These are phyloP conservation scores for Penicillium sp. DNA, from an alignment of 2,329 filamentous ascomycete genomes.

Conservation along the genomic window DNA sequence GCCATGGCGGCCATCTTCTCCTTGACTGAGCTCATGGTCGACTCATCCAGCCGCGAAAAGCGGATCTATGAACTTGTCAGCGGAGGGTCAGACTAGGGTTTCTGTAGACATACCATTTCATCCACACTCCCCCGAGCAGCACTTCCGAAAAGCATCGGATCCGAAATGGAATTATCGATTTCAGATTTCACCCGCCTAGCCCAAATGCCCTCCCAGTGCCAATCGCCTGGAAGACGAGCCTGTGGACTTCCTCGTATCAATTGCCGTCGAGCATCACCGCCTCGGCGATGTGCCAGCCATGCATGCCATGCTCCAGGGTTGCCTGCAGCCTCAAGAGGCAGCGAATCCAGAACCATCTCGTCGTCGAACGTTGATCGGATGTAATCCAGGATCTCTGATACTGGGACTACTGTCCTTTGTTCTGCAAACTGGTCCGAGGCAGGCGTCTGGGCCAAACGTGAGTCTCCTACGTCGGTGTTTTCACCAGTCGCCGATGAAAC, in stretches of 20 bases:
- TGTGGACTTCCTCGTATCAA: slow-evolving; percentile 47
- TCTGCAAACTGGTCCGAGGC: slow-evolving; percentile 18
- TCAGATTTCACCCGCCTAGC: slow-evolving; percentile 79
- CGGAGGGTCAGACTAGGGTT: background rate
- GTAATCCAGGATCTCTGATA: slow-evolving; percentile 71
- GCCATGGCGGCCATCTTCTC: slow-evolving; percentile 34
- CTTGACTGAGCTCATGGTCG: slow-evolving; percentile 33
- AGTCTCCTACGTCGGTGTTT: background rate
- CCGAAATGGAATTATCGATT: slow-evolving; percentile 71
- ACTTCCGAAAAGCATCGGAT: slow-evolving; percentile 72
- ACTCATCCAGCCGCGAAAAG: slow-evolving; percentile 38
- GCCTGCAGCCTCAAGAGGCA: slow-evolving; percentile 77
- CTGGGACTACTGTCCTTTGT: slow-evolving; percentile 48
- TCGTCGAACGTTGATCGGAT: slow-evolving; percentile 78
- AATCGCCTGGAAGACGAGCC: slow-evolving; percentile 67
- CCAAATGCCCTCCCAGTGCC: slow-evolving; percentile 99
- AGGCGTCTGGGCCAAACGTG: slow-evolving; percentile 15
- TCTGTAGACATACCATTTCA: slow-evolving; percentile 59
- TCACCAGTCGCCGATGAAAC: background rate
- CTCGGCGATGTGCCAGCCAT: slow-evolving; percentile 69
- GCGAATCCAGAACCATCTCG: slow-evolving; percentile 68
- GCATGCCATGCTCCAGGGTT: slow-evolving; percentile 93
- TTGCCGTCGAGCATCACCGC: slow-evolving; percentile 19
- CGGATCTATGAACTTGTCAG: slow-evolving; percentile 36
- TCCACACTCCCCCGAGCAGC: slow-evolving; percentile 54